phyloP scores from a whole-genome alignment of 352 stramenopile genomes.

The Phytophthora sp. region DNA sequence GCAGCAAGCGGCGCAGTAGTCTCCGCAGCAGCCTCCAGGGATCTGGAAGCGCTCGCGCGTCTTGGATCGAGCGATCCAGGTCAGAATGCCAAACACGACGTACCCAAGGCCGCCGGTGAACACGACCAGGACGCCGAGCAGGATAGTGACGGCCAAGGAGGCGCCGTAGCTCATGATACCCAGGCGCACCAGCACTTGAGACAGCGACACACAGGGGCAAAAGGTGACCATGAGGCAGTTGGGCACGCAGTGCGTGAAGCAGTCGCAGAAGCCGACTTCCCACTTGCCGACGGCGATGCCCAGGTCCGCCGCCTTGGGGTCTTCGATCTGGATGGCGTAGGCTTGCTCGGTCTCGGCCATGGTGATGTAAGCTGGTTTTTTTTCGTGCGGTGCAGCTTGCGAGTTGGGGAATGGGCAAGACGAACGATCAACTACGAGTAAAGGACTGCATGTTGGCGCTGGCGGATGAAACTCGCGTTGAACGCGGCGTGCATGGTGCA shows the following conservation, averaged over 20 bases:
- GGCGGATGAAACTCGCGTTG: too few species aligned
- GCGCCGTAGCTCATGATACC: background rate
- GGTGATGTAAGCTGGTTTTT: background rate
- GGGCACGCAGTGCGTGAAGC: constrained; percentile 34
- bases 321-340: constrained; percentile 28
- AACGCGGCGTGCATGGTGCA: too few species aligned
- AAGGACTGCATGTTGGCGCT: too few species aligned
- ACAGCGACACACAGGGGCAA: constrained; percentile 34
- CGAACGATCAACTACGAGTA: too few species aligned
- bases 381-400: background rate
- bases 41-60: constrained; percentile 19
- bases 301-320: background rate
- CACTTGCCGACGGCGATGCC: background rate
- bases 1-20: constrained; percentile 20
- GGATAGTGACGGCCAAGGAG: background rate
- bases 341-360: background rate
- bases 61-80: constrained; percentile 4
- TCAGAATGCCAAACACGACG: constrained; percentile 15
- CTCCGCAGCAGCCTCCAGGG: constrained; percentile 3
- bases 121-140: constrained; percentile 7
- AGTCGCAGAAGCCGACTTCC: constrained; percentile 23
- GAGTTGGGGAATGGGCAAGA: background rate
- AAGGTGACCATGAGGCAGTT: constrained; percentile 42
- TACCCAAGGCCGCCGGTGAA: constrained; percentile 9
- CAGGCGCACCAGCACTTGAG: background rate